These are phyloP conservation scores for Solanum acaule DNA, from an alignment of 257 asterid species.

Conservation along the genomic window DNA sequence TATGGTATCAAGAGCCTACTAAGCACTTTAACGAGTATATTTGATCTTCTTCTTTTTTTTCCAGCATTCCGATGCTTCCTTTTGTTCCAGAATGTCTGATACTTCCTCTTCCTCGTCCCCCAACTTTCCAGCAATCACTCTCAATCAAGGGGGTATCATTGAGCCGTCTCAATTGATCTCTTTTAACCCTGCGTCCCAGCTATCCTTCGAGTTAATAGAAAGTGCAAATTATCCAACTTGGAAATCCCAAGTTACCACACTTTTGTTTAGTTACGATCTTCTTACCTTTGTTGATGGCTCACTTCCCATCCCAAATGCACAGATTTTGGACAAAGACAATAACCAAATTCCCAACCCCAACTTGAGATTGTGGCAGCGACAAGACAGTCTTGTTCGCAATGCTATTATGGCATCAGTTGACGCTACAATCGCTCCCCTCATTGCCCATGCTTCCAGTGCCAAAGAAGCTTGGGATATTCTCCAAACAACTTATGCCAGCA, in stretches of 20 bases:
- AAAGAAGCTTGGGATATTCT: too few species aligned
- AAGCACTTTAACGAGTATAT: too few species aligned
- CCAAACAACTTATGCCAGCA: too few species aligned
- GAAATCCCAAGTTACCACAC: not conserved
- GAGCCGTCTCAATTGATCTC: not conserved
- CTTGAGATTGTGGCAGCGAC: too few species aligned
- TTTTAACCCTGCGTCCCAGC: not conserved
- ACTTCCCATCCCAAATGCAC: not conserved
- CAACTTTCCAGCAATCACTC: not conserved
- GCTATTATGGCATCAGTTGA: too few species aligned
- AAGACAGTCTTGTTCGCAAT: too few species aligned
- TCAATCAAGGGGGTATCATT: not conserved
- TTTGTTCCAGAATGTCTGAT: not conserved
- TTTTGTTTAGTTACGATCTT: not conserved
- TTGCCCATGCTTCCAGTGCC: too few species aligned
- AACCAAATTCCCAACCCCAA: not conserved
- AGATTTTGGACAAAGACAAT: not conserved
- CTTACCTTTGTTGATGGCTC: not conserved
- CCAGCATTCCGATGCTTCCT: not conserved
- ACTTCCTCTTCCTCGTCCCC: not conserved
- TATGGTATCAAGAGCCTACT: too few species aligned
- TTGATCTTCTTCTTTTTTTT: not conserved
- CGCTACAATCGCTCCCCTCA: too few species aligned
- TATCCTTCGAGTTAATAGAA: not conserved
- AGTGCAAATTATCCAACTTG: not conserved